Conservation (phyloP, 1,284 basidiomycete species). For the Mixia osmundae region DNA sequence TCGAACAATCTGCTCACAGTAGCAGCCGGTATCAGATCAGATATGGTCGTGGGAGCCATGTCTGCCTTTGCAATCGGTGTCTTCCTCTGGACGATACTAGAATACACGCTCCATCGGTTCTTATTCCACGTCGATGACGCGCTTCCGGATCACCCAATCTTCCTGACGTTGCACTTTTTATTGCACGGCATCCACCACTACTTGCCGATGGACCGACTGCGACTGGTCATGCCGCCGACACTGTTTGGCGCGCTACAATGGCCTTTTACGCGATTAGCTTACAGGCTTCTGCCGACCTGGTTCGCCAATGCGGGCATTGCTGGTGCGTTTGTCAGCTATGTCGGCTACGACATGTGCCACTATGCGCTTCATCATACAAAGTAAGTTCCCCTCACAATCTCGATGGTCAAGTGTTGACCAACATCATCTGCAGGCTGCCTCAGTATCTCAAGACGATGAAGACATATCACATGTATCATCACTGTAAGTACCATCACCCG, state of each 20-base stretch:
- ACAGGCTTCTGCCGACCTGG: slow-evolving; percentile 55
- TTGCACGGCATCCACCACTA: slow-evolving; percentile 96
- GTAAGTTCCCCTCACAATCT: slow-evolving; percentile 5
- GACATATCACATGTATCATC: slow-evolving; percentile 94
- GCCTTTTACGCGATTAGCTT: slow-evolving; percentile 73
- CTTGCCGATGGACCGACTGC: slow-evolving; percentile 44
- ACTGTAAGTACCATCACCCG: slow-evolving; percentile 45
- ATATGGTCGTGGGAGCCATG: too few relatives aligned
- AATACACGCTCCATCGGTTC: slow-evolving; percentile 90
- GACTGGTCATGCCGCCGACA: slow-evolving; percentile 90
- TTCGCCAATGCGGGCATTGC: slow-evolving; percentile 83
- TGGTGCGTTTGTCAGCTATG: slow-evolving; percentile 63
- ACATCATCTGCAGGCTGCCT: slow-evolving; percentile 49
- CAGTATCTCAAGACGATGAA: slow-evolving; percentile 77
- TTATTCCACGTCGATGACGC: slow-evolving; percentile 87
- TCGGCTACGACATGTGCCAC: slow-evolving; percentile 14
- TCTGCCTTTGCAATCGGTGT: slow-evolving; percentile 66
- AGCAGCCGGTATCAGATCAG: slow-evolving; percentile 26
- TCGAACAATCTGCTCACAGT: slow-evolving; percentile 9
- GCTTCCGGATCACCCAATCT: slow-evolving; percentile 59
- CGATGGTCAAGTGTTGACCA: background rate
- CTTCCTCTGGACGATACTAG: slow-evolving; percentile 81
- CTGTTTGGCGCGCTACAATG: slow-evolving; percentile 55
- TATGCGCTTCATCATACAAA: slow-evolving; percentile 17
- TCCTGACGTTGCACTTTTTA: slow-evolving; percentile 72